phyloP scores from a whole-genome alignment of 768 basidiomycete species.

The Kondoa malvinella region DNA sequence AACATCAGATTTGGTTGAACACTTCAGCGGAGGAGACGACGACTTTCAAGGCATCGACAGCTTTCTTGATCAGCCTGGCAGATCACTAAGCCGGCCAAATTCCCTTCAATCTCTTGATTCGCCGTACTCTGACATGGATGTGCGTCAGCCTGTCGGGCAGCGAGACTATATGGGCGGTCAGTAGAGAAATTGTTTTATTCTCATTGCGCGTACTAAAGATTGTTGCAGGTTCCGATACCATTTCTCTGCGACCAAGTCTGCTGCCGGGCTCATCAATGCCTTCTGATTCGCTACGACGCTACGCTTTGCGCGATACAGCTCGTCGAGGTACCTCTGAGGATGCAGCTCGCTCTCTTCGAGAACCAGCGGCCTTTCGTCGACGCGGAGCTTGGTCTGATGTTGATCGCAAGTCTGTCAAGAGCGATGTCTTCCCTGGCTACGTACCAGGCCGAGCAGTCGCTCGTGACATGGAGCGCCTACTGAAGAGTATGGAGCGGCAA shows the following conservation, averaged over 20 bases:
- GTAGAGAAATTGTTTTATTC: no score
- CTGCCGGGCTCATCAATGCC: not conserved
- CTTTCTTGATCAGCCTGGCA: not conserved
- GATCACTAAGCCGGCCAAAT: not conserved
- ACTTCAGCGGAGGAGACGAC: not conserved
- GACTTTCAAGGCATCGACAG: not conserved
- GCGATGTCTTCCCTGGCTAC: slow-evolving; percentile 7
- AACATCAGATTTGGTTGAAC: not conserved
- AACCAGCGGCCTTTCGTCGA: not conserved
- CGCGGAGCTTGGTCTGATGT: slow-evolving; percentile 21
- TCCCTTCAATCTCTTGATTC: no score
- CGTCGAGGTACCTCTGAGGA: not conserved
- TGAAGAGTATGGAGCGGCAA: slow-evolving; percentile 14
- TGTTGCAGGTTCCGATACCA: not conserved
- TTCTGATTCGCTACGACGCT: not conserved
- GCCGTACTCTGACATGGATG: no score
- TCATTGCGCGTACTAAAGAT: no score
- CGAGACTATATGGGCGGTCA: no score
- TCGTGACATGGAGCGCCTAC: slow-evolving; percentile 16
- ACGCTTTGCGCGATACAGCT: not conserved
- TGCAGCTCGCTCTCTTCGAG: not conserved
- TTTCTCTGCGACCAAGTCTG: not conserved
- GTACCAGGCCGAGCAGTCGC: slow-evolving; percentile 13
- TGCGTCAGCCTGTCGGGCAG: no score
- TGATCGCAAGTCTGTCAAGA: slow-evolving; percentile 13